These are phyloP conservation scores for Rutstroemia sp. DNA, from an alignment of 2,329 filamentous ascomycete genomes.

Conservation along the genomic window DNA sequence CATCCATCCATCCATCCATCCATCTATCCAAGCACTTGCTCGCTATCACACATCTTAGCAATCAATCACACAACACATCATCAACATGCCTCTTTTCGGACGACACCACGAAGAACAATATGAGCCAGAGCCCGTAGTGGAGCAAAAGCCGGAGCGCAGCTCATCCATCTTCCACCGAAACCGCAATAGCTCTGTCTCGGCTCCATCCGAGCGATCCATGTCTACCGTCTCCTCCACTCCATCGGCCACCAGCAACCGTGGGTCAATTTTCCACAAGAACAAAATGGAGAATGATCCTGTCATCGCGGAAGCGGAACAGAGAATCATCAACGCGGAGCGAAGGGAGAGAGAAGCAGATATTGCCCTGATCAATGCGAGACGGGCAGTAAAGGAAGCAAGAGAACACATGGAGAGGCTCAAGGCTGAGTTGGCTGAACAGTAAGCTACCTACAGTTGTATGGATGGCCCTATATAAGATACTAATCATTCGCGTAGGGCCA, in stretches of 20 bases:
- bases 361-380: conserved; percentile 1
- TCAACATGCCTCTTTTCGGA: conserved; percentile 6
- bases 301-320: conserved; percentile 4
- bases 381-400: conserved; percentile 4
- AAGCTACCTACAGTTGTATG: background rate
- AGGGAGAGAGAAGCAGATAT: conserved; percentile 6
- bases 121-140: background rate
- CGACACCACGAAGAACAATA: conserved; percentile 1
- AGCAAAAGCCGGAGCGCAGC: conserved; percentile 3
- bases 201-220: conserved; percentile 1
- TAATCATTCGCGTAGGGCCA: background rate
- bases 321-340: conserved; percentile 3
- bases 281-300: background rate
- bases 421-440: conserved; percentile 4
- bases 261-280: conserved; percentile 4
- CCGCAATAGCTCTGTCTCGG: background rate
- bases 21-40: background rate
- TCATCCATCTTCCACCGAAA: conserved; percentile 8
- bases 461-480: background rate
- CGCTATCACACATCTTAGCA: background rate
- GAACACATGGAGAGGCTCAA: conserved; percentile 2
- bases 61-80: background rate
- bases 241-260: background rate
- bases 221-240: background rate
- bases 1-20: background rate